phyloP scores from a whole-genome alignment of 768 basidiomycete genomes.

The Boletus reticuloceps region DNA sequence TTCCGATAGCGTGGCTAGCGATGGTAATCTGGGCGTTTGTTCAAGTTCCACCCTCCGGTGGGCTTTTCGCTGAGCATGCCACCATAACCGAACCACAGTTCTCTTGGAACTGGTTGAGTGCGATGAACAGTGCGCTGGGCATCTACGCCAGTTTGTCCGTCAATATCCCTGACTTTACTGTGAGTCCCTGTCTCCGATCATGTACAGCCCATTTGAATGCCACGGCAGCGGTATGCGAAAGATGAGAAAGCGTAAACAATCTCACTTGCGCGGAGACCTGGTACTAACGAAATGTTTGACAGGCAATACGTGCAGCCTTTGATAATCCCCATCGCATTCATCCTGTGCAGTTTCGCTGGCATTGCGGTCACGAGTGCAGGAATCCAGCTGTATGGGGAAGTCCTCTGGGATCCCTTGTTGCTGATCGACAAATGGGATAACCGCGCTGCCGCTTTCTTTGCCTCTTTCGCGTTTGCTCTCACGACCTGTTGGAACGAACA shows the following conservation, averaged over 20 bases:
- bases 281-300: constrained; percentile 5
- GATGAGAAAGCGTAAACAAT: constrained; percentile 37
- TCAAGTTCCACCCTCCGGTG: constrained; percentile 58
- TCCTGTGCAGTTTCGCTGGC: constrained; percentile 73
- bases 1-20: constrained; percentile 62
- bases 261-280: background rate
- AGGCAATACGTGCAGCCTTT: constrained; percentile 74
- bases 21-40: constrained; percentile 82
- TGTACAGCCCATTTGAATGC: background rate
- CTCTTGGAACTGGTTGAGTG: constrained; percentile 78
- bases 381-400: constrained; percentile 48
- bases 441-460: constrained; percentile 83
- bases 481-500: constrained; percentile 39
- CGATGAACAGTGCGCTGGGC: constrained; percentile 75
- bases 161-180: constrained; percentile 86
- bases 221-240: constrained; percentile 65
- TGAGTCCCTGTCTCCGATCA: constrained; percentile 10
- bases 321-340: constrained; percentile 77
- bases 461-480: constrained; percentile 62
- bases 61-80: constrained; percentile 54
- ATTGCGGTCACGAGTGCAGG: constrained; percentile 81
- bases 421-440: constrained; percentile 84
- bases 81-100: constrained; percentile 44
- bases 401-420: constrained; percentile 59
- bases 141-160: constrained; percentile 70